A percentile compares a stretch with the other conserved stretches of the same genome.
phyloP scores from a whole-genome alignment of 805 yeast genomes.

The Lachancea cidri region DNA sequence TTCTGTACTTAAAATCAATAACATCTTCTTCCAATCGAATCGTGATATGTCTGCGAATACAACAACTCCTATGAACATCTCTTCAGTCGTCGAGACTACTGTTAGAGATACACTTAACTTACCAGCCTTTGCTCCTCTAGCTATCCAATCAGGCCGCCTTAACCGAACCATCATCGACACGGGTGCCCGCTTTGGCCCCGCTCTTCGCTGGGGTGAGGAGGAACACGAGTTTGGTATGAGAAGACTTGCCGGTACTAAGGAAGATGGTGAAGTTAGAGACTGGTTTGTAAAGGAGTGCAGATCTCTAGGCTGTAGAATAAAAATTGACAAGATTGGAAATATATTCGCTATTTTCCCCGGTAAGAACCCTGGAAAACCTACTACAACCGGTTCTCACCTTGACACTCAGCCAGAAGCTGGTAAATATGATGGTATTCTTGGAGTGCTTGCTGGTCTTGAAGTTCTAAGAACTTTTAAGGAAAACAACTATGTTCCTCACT shows the following conservation, averaged over 20 bases:
- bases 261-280: constrained; percentile 55
- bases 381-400: constrained; percentile 63
- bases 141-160: constrained; percentile 37
- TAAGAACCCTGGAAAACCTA: constrained; percentile 41
- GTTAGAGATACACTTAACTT: background rate
- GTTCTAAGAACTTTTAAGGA: constrained; percentile 58
- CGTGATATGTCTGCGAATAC: background rate
- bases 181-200: constrained; percentile 51
- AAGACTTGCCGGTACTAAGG: constrained; percentile 55
- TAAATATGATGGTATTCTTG: constrained; percentile 63
- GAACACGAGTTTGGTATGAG: constrained; percentile 59
- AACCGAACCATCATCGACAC: constrained; percentile 56
- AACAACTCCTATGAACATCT: background rate
- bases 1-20: too few species aligned
- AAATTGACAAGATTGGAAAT: constrained; percentile 60
- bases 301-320: constrained; percentile 48
- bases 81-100: background rate
- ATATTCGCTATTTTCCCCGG: constrained; percentile 63
- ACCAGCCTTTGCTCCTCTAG: constrained; percentile 10
- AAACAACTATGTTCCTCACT: constrained; percentile 50
- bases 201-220: constrained; percentile 50
- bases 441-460: constrained; percentile 61
- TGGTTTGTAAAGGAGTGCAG: constrained; percentile 54
- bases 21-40: background rate
- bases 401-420: constrained; percentile 78